A percentile compares a stretch with the other conserved stretches of the same genome.
Evolutionary conservation across 345 rosid genomes (phyloP).

Genomic region (Eutrema heterophyllum): DNA sequence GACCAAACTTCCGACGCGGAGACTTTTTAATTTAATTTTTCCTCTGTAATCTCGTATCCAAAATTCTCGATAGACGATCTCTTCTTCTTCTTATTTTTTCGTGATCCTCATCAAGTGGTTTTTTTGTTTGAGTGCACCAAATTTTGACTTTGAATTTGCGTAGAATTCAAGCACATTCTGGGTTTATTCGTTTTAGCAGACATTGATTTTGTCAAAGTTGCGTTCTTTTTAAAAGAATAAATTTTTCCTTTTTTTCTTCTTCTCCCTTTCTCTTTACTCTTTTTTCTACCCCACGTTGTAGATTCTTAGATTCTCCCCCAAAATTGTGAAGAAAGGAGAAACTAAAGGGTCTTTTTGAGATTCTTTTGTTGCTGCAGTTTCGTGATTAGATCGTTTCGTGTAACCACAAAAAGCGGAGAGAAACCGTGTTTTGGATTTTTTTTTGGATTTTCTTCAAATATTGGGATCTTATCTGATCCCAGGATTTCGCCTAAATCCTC

Average conservation of each 20-base stretch:
- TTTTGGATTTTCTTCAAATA: slow-evolving; percentile 22
- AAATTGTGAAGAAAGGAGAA: slow-evolving; percentile 12
- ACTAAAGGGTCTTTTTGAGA: slow-evolving; percentile 20
- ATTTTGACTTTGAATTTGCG: slow-evolving; percentile 47
- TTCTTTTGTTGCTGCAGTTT: slow-evolving; percentile 20
- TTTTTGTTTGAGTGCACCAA: slow-evolving; percentile 6
- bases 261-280: slow-evolving; percentile 1
- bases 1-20: slow-evolving; percentile 11
- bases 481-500: slow-evolving; percentile 35
- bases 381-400: slow-evolving; percentile 21
- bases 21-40: background rate
- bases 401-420: slow-evolving; percentile 7
- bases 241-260: background rate
- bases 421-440: slow-evolving; percentile 8
- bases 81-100: background rate
- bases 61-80: background rate
- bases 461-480: slow-evolving; percentile 58
- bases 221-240: background rate
- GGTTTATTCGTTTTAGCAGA: slow-evolving; percentile 20
- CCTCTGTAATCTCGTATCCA: background rate
- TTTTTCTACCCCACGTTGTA: slow-evolving; percentile 8
- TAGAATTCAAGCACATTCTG: slow-evolving; percentile 37
- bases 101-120: background rate
- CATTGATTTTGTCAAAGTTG: slow-evolving; percentile 30
- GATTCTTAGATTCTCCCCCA: slow-evolving; percentile 32